A percentile compares a stretch with the other conserved stretches of the same genome.
phyloP scores from a whole-genome alignment of 1,284 basidiomycete species.

The Rhodotorula mucilaginosa region DNA sequence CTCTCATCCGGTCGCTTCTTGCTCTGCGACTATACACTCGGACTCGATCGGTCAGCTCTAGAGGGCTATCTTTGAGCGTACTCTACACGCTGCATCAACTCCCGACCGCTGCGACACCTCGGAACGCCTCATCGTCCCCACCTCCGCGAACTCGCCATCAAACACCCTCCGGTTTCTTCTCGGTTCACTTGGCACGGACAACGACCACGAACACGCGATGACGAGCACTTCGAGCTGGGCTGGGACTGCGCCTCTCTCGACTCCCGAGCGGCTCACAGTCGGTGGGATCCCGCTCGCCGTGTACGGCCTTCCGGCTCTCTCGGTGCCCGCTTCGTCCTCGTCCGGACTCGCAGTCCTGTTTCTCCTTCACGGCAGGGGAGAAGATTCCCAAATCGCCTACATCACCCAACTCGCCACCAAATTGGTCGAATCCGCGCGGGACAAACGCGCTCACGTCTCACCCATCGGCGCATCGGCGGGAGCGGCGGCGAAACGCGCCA shows the following conservation, averaged over 20 bases:
- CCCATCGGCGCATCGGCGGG: neutral
- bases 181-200: too few species aligned
- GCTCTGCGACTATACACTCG: too few species aligned
- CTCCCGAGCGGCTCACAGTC: conserved; percentile 2
- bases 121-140: too few species aligned
- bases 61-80: too few species aligned
- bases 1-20: too few species aligned
- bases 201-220: neutral
- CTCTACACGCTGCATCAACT: too few species aligned
- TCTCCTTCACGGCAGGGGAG: conserved; percentile 34
- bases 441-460: neutral
- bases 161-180: too few species aligned
- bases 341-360: conserved; percentile 28
- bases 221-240: neutral
- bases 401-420: conserved; percentile 5
- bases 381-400: neutral
- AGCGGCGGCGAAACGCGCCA: conserved; percentile 18
- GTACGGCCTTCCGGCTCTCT: conserved; percentile 22
- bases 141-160: too few species aligned
- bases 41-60: too few species aligned
- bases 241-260: neutral
- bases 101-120: too few species aligned
- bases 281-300: conserved; percentile 24
- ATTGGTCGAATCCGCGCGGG: neutral
- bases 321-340: neutral